Evolutionary conservation across 1,284 basidiomycete species (phyloP).

Genomic region (Omphalotus olearius): DNA sequence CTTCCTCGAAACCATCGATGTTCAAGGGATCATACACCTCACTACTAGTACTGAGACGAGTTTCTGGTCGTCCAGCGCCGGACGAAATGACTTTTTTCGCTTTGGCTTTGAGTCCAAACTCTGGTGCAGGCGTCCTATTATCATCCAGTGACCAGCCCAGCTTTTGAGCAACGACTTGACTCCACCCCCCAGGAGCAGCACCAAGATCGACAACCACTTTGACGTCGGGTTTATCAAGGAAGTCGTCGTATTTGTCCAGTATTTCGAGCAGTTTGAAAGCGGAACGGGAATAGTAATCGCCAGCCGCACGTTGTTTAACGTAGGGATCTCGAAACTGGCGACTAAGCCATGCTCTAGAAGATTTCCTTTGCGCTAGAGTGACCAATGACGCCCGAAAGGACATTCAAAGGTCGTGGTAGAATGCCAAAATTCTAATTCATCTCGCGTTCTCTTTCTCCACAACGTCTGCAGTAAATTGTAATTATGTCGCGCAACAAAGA

Average conservation of each 20-base stretch:
- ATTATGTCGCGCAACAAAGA: slow-evolving; percentile 34
- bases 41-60: neutral
- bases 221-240: slow-evolving; percentile 51
- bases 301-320: slow-evolving; percentile 54
- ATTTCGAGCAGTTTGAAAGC: slow-evolving; percentile 85
- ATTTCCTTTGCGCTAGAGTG: slow-evolving; percentile 13
- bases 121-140: too few species aligned
- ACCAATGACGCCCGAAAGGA: too few species aligned
- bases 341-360: slow-evolving; percentile 53
- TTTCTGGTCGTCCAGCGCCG: neutral
- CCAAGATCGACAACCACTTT: slow-evolving; percentile 76
- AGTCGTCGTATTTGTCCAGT: slow-evolving; percentile 44
- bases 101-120: neutral
- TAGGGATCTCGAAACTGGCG: slow-evolving; percentile 66
- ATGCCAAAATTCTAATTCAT: too few species aligned
- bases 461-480: neutral
- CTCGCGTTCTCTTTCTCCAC: too few species aligned
- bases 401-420: too few species aligned
- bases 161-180: slow-evolving; percentile 59
- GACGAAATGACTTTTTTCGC: neutral
- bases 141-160: too few species aligned
- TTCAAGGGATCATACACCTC: slow-evolving; percentile 36
- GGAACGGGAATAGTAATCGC: slow-evolving; percentile 55
- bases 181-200: slow-evolving; percentile 87
- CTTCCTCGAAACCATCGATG: slow-evolving; percentile 27